A percentile compares a stretch with the other conserved stretches of the same genome.
Evolutionary conservation across 768 basidiomycete genomes (phyloP).

Genomic region (Tricholoma saponaceum): DNA sequence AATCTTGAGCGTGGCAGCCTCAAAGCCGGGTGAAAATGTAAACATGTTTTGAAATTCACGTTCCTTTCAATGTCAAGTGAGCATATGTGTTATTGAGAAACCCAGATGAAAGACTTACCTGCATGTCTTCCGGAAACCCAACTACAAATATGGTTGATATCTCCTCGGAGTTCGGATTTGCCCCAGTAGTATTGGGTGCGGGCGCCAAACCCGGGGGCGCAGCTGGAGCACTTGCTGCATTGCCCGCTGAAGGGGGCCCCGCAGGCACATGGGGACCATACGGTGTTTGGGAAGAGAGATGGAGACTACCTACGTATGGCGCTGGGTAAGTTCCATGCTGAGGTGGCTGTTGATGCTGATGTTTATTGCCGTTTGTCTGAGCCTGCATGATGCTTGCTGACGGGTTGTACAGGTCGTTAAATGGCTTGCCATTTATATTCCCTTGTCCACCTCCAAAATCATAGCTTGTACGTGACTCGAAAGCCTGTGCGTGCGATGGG

Average conservation of each 20-base stretch:
- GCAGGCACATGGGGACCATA: constrained; percentile 66
- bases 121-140: constrained; percentile 99
- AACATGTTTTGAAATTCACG: constrained; percentile 99
- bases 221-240: constrained; percentile 14
- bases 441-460: constrained; percentile 29
- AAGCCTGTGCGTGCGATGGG: constrained; percentile 32
- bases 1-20: constrained; percentile 96
- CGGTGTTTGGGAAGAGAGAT: constrained; percentile 69
- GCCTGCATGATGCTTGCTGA: constrained; percentile 1
- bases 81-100: constrained; percentile 2
- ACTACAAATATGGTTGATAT: constrained; percentile 98
- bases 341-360: constrained; percentile 24
- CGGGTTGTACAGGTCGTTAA: constrained; percentile 26
- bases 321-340: constrained; percentile 26
- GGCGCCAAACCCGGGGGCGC: constrained; percentile 23
- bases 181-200: constrained; percentile 22
- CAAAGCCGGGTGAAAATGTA: constrained; percentile 92
- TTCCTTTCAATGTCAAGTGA: constrained; percentile 53
- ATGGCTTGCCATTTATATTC: constrained; percentile 23
- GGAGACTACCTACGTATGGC: constrained; percentile 32
- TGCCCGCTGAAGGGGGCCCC: constrained; percentile 17
- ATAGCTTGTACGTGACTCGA: constrained; percentile 31
- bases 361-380: constrained; percentile 17
- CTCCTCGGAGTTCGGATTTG: constrained; percentile 59
- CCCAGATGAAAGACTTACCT: constrained; percentile 48